Evolutionary conservation across 75 land plant species (phyloP).

Genomic region (Sequoiadendron giganteum): DNA sequence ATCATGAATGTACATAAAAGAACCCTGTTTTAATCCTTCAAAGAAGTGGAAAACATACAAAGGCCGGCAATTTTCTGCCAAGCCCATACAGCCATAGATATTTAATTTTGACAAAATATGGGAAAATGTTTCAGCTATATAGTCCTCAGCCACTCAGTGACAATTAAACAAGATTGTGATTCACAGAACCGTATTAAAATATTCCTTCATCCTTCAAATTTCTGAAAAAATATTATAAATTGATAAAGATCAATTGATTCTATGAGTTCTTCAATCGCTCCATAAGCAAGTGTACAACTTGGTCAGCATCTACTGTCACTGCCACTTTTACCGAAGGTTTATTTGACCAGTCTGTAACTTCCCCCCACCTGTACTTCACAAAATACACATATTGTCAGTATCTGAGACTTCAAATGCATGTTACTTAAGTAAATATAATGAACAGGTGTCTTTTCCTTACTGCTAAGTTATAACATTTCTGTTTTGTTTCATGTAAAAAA

Average conservation of each 20-base stretch:
- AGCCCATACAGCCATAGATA: not conserved
- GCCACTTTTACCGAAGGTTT: conserved; percentile 92
- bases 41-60: not conserved
- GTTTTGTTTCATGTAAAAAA: not conserved
- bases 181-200: not conserved
- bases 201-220: not conserved
- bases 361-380: conserved; percentile 54
- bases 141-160: too few species aligned
- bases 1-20: not conserved
- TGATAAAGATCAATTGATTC: conserved; percentile 1
- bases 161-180: not conserved
- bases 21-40: not conserved
- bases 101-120: not conserved
- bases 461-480: not conserved
- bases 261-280: conserved; percentile 66
- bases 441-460: not conserved
- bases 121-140: not conserved
- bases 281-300: conserved; percentile 51
- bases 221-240: not conserved
- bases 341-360: conserved; percentile 77
- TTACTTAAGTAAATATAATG: not conserved
- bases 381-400: not conserved
- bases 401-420: not conserved
- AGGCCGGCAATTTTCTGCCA: not conserved
- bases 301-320: conserved; percentile 85